Percentiles rank a stretch among this genome's conserved stretches.
Evolutionary conservation across 768 basidiomycete genomes (phyloP).

Genomic region (Lactarius quietus): DNA sequence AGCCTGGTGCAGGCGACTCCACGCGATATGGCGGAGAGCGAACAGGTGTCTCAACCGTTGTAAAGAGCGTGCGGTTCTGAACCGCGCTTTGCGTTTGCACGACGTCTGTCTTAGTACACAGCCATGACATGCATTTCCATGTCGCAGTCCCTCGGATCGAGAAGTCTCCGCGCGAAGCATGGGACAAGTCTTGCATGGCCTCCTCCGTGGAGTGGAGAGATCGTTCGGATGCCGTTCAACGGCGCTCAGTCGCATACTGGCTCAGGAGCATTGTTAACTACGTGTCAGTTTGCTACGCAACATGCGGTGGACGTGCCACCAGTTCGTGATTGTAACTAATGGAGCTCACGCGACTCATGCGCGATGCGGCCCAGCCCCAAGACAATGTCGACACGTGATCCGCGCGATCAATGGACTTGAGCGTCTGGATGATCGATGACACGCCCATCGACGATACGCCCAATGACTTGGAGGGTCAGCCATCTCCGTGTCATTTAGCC

Average conservation of each 20-base stretch:
- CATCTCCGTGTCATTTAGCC: not conserved
- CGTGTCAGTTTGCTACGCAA: not conserved
- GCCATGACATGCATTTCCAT: not conserved
- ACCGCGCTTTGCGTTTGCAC: not conserved
- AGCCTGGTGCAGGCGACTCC: conserved; percentile 70
- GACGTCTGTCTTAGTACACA: not conserved
- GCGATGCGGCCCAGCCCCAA: too few species aligned
- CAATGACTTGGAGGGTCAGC: not conserved
- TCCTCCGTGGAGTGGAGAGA: not conserved
- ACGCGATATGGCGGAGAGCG: conserved; percentile 88
- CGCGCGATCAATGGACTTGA: too few species aligned
- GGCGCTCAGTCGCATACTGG: too few species aligned
- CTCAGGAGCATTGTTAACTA: too few species aligned
- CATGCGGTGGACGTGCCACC: not conserved
- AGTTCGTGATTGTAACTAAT: not conserved
- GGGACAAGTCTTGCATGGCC: not conserved
- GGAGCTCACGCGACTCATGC: not conserved
- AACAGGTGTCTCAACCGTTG: conserved; percentile 86
- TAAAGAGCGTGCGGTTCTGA: conserved; percentile 76
- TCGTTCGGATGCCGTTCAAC: too few species aligned
- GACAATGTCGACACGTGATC: not conserved
- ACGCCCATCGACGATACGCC: too few species aligned
- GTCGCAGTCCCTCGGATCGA: not conserved
- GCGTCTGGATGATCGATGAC: too few species aligned
- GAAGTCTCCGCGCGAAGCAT: not conserved